Evolutionary conservation across 1,139 yeast species (phyloP).

Genomic region (Scheffersomyces titani): DNA sequence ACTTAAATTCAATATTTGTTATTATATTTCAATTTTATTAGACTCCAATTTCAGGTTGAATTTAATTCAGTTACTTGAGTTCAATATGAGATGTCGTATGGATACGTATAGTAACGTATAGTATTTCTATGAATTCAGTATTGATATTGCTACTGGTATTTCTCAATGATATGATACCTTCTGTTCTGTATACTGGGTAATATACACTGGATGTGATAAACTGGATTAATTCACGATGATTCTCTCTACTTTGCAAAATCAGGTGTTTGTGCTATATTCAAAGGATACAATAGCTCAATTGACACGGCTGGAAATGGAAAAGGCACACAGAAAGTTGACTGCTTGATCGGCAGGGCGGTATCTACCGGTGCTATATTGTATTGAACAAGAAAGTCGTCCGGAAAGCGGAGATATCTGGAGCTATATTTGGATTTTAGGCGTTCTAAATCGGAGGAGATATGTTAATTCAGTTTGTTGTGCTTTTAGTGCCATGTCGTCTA

Average conservation of each 20-base stretch:
- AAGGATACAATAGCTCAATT: background rate
- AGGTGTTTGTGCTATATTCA: background rate
- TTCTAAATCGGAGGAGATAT: background rate
- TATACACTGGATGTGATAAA: too few species aligned
- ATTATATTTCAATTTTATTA: background rate
- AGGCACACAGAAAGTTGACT: background rate
- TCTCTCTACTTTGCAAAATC: background rate
- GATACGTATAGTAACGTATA: background rate
- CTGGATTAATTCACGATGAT: background rate
- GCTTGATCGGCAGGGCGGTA: background rate
- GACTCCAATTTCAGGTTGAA: background rate
- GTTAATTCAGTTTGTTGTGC: background rate
- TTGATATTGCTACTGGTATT: background rate
- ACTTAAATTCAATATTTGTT: background rate
- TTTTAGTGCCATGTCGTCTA: background rate
- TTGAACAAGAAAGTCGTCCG: background rate
- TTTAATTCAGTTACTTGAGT: background rate
- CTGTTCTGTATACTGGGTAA: too few species aligned
- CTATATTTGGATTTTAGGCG: background rate
- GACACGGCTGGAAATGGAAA: background rate
- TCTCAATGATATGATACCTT: background rate
- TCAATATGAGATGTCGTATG: background rate
- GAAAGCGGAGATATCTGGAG: background rate
- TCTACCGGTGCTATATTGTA: background rate
- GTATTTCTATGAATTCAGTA: background rate